Conservation (phyloP, 108 stramenopile genomes). For the Cyclotella choctawhatcheeana region DNA sequence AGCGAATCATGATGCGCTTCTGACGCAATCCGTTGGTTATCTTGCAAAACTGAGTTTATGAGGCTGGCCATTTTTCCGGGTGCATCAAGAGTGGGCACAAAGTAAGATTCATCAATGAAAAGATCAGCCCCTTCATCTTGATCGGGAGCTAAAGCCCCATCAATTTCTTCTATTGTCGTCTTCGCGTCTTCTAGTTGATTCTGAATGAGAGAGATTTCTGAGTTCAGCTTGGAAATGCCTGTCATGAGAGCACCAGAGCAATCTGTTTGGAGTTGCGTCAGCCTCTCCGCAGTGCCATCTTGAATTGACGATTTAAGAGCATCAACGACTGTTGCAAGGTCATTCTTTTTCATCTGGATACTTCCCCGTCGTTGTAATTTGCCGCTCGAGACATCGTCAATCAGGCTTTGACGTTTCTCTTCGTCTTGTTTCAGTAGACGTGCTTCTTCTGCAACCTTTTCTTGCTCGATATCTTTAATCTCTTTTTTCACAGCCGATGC, state of each 20-base stretch:
- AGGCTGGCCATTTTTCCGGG: slow-evolving; percentile 38
- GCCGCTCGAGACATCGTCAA: slow-evolving; percentile 12
- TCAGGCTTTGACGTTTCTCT: slow-evolving; percentile 18
- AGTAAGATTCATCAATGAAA: slow-evolving; percentile 13
- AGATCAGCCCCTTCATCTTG: not conserved
- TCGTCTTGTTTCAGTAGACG: slow-evolving; percentile 36
- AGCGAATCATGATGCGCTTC: slow-evolving; percentile 68
- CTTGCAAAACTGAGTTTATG: slow-evolving; percentile 53
- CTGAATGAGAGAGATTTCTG: slow-evolving; percentile 24
- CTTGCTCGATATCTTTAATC: slow-evolving; percentile 34
- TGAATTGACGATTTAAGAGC: not conserved
- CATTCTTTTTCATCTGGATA: slow-evolving; percentile 13
- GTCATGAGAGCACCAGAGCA: slow-evolving; percentile 17
- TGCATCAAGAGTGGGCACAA: slow-evolving; percentile 38
- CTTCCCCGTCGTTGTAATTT: slow-evolving; percentile 18
- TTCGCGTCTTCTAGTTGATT: slow-evolving; percentile 44
- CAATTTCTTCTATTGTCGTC: slow-evolving; percentile 26
- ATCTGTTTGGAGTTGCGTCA: slow-evolving; percentile 14
- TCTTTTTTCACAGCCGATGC: slow-evolving; percentile 39
- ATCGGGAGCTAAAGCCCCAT: not conserved
- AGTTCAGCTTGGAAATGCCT: slow-evolving; percentile 5
- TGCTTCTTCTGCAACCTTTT: slow-evolving; percentile 32
- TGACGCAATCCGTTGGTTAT: slow-evolving; percentile 64
- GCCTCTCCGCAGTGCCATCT: not conserved
- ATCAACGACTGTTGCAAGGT: slow-evolving; percentile 7